Percentiles rank a stretch among this genome's conserved stretches.
Conservation (phyloP, 257 asterid species). For the Echium plantagineum region DNA sequence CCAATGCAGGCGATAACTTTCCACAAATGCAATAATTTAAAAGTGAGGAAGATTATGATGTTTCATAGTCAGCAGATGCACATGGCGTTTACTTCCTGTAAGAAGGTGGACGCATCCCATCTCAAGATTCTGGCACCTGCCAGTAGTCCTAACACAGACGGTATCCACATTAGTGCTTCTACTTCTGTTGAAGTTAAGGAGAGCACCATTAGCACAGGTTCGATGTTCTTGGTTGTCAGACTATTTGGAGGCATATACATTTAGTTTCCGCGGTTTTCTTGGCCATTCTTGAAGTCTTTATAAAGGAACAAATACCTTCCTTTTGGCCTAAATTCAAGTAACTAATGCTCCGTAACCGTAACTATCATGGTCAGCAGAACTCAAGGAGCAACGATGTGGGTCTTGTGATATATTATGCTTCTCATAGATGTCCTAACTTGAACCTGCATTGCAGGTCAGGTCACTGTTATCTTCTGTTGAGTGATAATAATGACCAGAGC, state of each 20-base stretch:
- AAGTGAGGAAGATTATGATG: conserved; percentile 37
- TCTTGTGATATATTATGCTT: no score
- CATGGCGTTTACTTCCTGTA: conserved; percentile 44
- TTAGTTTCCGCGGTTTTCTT: not conserved
- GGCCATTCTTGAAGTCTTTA: not conserved
- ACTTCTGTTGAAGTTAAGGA: conserved; percentile 36
- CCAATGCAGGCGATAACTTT: conserved; percentile 66
- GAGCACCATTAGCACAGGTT: conserved; percentile 52
- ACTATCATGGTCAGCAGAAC: no score
- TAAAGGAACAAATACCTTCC: no score
- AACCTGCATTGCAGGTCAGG: no score
- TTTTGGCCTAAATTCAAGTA: no score
- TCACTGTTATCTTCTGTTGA: no score
- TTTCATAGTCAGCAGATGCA: conserved; percentile 65
- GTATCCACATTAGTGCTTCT: conserved; percentile 74
- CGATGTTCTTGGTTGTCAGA: not conserved
- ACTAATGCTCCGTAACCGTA: no score
- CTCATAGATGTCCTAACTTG: no score
- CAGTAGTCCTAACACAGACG: conserved; percentile 80
- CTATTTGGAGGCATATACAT: not conserved
- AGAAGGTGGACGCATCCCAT: conserved; percentile 31
- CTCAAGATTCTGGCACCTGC: conserved; percentile 49
- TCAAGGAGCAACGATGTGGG: no score
- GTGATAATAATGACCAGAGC: no score
- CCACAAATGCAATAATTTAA: conserved; percentile 62